These are phyloP conservation scores for Termitomyces sp. DNA, from an alignment of 768 basidiomycete genomes.

Conservation along the genomic window DNA sequence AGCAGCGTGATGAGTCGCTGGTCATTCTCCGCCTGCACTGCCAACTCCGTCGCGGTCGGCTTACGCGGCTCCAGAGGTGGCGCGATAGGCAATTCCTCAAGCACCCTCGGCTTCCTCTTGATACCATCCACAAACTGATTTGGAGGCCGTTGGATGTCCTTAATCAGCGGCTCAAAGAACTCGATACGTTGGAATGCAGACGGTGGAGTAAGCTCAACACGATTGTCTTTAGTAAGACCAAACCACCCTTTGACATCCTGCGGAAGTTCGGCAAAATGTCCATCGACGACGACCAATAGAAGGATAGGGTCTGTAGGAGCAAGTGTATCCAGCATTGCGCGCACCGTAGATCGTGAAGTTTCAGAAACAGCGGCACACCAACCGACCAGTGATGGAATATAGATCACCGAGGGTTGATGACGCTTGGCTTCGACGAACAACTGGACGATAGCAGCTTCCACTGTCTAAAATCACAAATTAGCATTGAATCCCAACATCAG, in stretches of 20 bases:
- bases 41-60: conserved; percentile 77
- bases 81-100: conserved; percentile 84
- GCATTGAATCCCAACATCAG: neutral
- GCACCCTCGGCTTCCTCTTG: conserved; percentile 72
- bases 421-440: conserved; percentile 96
- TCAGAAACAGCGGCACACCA: conserved; percentile 88
- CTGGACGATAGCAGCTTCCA: conserved; percentile 91
- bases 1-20: conserved; percentile 71
- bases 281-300: conserved; percentile 85
- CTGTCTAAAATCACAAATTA: conserved; percentile 43
- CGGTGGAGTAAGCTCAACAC: conserved; percentile 58
- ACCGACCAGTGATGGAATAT: conserved; percentile 81
- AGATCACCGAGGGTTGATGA: conserved; percentile 93
- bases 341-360: conserved; percentile 76
- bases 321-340: conserved; percentile 87
- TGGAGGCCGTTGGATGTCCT: conserved; percentile 69
- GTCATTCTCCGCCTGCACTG: conserved; percentile 79
- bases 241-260: conserved; percentile 90
- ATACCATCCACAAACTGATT: conserved; percentile 87
- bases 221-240: conserved; percentile 68
- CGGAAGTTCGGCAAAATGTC: conserved; percentile 61
- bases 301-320: conserved; percentile 92
- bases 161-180: conserved; percentile 75
- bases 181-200: conserved; percentile 46
- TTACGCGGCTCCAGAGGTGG: conserved; percentile 85